Percentiles rank a stretch among this genome's conserved stretches.
phyloP scores from a whole-genome alignment of 2,329 filamentous ascomycete genomes.

The Ophiostoma himal-ulmi region DNA sequence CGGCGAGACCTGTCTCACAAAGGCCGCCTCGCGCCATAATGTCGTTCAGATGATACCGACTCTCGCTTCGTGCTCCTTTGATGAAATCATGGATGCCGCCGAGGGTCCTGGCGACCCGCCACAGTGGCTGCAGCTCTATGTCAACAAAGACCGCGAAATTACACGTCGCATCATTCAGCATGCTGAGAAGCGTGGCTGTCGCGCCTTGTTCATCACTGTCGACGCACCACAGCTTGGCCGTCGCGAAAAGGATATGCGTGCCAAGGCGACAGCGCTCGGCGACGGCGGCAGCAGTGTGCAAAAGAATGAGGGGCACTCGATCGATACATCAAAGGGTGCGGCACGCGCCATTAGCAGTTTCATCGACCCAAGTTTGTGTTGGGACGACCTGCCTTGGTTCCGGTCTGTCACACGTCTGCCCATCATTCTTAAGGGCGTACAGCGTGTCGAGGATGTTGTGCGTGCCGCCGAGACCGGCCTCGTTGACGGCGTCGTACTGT shows the following conservation, averaged over 20 bases:
- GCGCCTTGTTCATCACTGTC: slow-evolving; percentile 95
- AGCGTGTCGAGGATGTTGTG: slow-evolving; percentile 91
- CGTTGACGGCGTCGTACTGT: slow-evolving; percentile 84
- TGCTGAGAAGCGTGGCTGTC: slow-evolving; percentile 86
- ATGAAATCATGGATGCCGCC: slow-evolving; percentile 87
- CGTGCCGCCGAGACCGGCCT: slow-evolving; percentile 68
- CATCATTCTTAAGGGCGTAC: slow-evolving; percentile 92
- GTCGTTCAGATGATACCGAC: slow-evolving; percentile 99
- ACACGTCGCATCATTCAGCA: slow-evolving; percentile 87
- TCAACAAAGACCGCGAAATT: slow-evolving; percentile 91
- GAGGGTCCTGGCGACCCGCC: slow-evolving; percentile 62
- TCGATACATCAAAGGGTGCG: slow-evolving; percentile 85
- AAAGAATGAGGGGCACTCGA: slow-evolving; percentile 63
- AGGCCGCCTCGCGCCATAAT: slow-evolving; percentile 76
- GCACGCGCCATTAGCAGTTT: slow-evolving; percentile 93
- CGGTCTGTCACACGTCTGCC: slow-evolving; percentile 85
- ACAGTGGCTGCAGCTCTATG: slow-evolving; percentile 95
- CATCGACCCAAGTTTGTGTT: slow-evolving; percentile 89
- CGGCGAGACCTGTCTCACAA: slow-evolving; percentile 86
- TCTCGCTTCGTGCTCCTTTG: slow-evolving; percentile 91
- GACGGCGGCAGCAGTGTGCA: slow-evolving; percentile 82
- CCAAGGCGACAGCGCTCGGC: slow-evolving; percentile 60
- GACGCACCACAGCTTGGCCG: slow-evolving; percentile 93
- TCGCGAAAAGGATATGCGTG: slow-evolving; percentile 95
- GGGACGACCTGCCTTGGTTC: slow-evolving; percentile 96